These are phyloP conservation scores for Cerrena zonata DNA, from an alignment of 1,284 basidiomycete genomes.

Conservation along the genomic window DNA sequence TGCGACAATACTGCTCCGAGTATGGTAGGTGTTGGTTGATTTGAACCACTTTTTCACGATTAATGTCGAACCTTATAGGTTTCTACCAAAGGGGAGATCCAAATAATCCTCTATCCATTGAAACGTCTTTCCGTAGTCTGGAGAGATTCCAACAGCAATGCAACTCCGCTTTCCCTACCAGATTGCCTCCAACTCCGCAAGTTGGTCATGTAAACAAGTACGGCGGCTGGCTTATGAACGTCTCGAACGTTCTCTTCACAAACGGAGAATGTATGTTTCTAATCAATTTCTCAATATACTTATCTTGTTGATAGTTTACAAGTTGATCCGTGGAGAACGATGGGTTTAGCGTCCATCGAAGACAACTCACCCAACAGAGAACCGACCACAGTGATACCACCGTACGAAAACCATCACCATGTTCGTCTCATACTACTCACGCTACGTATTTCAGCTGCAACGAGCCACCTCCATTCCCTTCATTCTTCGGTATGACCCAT, in stretches of 20 bases:
- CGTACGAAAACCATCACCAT: no score
- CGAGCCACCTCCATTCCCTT: conserved; percentile 24
- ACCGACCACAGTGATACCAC: conserved; percentile 34
- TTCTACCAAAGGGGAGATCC: conserved; percentile 46
- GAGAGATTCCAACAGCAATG: conserved; percentile 41
- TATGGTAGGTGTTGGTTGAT: conserved; percentile 31
- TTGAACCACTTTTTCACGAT: no score
- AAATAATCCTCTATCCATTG: conserved; percentile 39
- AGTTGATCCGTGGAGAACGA: conserved; percentile 52
- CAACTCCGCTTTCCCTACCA: conserved; percentile 32
- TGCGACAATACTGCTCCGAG: conserved; percentile 50
- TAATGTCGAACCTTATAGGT: conserved; percentile 23
- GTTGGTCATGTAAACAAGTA: conserved; percentile 43
- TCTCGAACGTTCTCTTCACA: conserved; percentile 42
- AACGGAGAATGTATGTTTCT: conserved; percentile 47
- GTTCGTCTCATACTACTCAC: neutral
- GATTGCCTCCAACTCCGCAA: conserved; percentile 35
- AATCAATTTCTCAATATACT: neutral
- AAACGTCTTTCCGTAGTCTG: conserved; percentile 41
- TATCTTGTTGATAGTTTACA: neutral
- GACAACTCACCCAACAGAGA: conserved; percentile 39
- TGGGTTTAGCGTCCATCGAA: conserved; percentile 47
- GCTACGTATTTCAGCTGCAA: conserved; percentile 33
- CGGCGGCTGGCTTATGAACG: conserved; percentile 47
- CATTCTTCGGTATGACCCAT: conserved; percentile 45